Conservation (phyloP, 306 rosid genomes). For the Fagus sylvatica region DNA sequence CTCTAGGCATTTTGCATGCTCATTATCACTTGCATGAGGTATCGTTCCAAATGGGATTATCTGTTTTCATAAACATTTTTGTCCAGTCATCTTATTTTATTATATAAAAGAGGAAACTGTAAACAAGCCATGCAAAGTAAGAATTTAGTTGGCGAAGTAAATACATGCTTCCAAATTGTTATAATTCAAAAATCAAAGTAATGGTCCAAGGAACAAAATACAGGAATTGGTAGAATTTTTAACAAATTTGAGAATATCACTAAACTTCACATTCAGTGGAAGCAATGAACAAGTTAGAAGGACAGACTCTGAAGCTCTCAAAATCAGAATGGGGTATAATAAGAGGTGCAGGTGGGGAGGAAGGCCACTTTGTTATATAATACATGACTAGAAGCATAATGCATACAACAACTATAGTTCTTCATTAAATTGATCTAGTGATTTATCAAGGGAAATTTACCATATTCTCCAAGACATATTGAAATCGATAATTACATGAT, state of each 20-base stretch:
- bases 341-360: too few relatives aligned
- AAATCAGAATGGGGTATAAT: not conserved
- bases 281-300: not conserved
- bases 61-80: not conserved
- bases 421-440: too few relatives aligned
- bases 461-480: not conserved
- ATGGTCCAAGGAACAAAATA: not conserved
- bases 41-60: not conserved
- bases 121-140: not conserved
- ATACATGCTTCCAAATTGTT: not conserved
- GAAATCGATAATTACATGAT: not conserved
- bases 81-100: not conserved
- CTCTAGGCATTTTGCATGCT: not conserved
- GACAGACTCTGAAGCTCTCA: not conserved
- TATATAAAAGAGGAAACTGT: not conserved
- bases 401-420: too few relatives aligned
- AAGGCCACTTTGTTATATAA: too few relatives aligned
- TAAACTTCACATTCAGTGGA: not conserved
- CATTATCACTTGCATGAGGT: not conserved
- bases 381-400: too few relatives aligned
- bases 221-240: not conserved
- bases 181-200: not conserved
- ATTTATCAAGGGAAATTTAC: too few relatives aligned
- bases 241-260: too few relatives aligned
- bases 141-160: not conserved